Evolutionary conservation across 768 basidiomycete species (phyloP), one percentile per base, ranked within the genome.

Genomic region (Termitomyces titanicus): DNA sequence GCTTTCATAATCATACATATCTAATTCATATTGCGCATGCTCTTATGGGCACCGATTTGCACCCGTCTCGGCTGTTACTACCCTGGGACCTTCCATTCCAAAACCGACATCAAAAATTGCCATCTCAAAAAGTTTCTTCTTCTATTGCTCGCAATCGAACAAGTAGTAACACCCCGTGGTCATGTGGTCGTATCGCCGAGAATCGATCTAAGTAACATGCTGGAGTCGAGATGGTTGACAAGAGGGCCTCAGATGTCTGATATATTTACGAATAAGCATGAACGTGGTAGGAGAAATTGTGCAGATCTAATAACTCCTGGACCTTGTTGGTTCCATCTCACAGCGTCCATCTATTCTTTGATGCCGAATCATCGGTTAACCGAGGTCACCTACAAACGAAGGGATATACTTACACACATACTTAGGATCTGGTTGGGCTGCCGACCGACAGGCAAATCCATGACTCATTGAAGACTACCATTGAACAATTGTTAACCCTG

Each of bases 1-100:
- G 55, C 47, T 24, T 46, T 50, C 57, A 56, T 48, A 54, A 51
- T 51, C 27, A 29, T 29, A 29, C 29, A 39, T 53, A 56, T 54
- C 55, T 62, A 59, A 63, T 61, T 43, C 54, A 59, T 59, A 57
- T 50, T 51, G 53, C 45, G 51, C 40, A 51, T 42, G 54, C 35
- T 58, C 58, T 40, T 46, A 53, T 44, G 38, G 37, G n/a, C 25
- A 40, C 50, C 37, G 35, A 49, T 49, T 38, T 38, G 35, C 48
- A 37, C 24, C 25, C 25, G 61, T 51, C 40, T 58, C 58, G 51
- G 45, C 39, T 58, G 54, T 58, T 47, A 46, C 51, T 54, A 38
- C 34, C 47, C 47, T 35, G 42, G 51, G 34, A 34, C n/a, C 48
- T 44, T 55, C 49, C 54, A 34, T 55, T 55, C 22, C 38, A 42